phyloP scores from a whole-genome alignment of 1,284 basidiomycete species.

The Cryptococcus neoformans region DNA sequence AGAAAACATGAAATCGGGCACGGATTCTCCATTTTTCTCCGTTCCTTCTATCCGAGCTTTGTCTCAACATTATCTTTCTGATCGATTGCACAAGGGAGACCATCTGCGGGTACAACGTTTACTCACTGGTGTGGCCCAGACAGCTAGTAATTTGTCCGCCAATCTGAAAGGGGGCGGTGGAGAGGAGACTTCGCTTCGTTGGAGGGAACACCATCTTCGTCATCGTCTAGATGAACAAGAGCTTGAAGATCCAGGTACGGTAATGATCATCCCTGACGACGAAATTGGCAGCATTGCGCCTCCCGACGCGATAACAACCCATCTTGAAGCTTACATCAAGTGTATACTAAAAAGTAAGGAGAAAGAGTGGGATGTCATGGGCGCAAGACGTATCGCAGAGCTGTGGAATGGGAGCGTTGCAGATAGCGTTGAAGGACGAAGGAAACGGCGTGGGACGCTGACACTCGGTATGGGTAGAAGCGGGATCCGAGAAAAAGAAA shows the following conservation, averaged over 20 bases:
- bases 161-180: constrained; percentile 35
- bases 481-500: background rate
- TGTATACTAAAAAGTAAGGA: constrained; percentile 40
- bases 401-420: constrained; percentile 37
- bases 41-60: constrained; percentile 30
- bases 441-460: background rate
- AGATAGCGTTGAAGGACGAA: constrained; percentile 3
- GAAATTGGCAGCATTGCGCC: constrained; percentile 28
- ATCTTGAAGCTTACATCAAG: constrained; percentile 40
- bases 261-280: constrained; percentile 35
- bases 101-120: constrained; percentile 39
- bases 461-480: background rate
- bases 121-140: constrained; percentile 37
- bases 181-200: constrained; percentile 37
- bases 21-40: constrained; percentile 19
- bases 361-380: constrained; percentile 43
- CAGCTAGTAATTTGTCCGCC: constrained; percentile 31
- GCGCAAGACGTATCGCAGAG: constrained; percentile 37
- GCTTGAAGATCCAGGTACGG: constrained; percentile 22
- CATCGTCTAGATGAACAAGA: constrained; percentile 14
- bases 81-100: constrained; percentile 30
- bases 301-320: constrained; percentile 38
- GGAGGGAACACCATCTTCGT: constrained; percentile 39
- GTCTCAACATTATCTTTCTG: constrained; percentile 27
- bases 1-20: constrained; percentile 5